Evolutionary conservation across 805 yeast genomes (phyloP).

Genomic region (Zygosaccharomyces pseudorouxii): DNA sequence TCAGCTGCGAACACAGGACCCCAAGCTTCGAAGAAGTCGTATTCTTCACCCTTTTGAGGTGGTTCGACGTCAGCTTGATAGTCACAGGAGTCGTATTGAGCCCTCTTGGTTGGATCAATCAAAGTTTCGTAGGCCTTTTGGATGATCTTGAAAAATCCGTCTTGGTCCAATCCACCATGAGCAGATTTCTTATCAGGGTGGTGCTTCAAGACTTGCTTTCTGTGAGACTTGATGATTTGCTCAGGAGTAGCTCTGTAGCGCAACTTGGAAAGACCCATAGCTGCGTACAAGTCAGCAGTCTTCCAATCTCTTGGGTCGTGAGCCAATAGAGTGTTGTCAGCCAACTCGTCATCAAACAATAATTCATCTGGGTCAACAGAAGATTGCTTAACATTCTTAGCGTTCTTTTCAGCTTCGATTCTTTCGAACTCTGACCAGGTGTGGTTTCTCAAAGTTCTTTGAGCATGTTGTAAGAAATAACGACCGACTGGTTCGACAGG

Average conservation of each 20-base stretch:
- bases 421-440: slow-evolving; percentile 98
- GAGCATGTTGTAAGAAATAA: slow-evolving; percentile 91
- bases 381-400: slow-evolving; percentile 59
- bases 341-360: slow-evolving; percentile 50
- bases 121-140: slow-evolving; percentile 93
- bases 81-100: slow-evolving; percentile 94
- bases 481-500: slow-evolving; percentile 97
- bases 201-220: slow-evolving; percentile 92
- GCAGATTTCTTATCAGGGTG: slow-evolving; percentile 99
- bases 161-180: slow-evolving; percentile 72
- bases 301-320: slow-evolving; percentile 99
- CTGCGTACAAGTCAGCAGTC: slow-evolving; percentile 91
- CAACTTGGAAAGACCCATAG: slow-evolving; percentile 85
- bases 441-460: slow-evolving; percentile 92
- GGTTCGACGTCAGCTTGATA: slow-evolving; percentile 78
- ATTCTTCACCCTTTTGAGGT: slow-evolving; percentile 58
- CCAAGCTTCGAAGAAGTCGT: slow-evolving; percentile 90
- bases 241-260: slow-evolving; percentile 89
- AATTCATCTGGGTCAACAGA: slow-evolving; percentile 53
- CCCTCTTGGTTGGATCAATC: slow-evolving; percentile 80
- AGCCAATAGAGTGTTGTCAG: slow-evolving; percentile 70
- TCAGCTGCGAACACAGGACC: slow-evolving; percentile 87
- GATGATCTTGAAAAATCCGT: slow-evolving; percentile 95
- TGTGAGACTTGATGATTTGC: slow-evolving; percentile 93
- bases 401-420: slow-evolving; percentile 86